Conservation (phyloP, 148 eudicot genomes). For the Cornus florida region DNA sequence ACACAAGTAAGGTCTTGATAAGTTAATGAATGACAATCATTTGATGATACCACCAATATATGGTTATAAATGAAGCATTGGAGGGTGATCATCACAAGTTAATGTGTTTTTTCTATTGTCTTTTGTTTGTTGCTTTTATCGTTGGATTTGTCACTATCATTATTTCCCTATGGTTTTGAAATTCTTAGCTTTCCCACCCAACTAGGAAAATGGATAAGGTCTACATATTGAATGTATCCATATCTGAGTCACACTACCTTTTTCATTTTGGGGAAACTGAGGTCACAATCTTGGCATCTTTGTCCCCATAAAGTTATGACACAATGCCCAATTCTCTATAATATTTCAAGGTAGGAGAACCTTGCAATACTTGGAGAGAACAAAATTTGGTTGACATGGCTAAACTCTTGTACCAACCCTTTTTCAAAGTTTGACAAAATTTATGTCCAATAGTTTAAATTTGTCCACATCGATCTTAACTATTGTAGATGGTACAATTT, state of each 20-base stretch:
- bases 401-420: neutral
- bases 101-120: neutral
- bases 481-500: no score
- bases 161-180: slow-evolving; percentile 21
- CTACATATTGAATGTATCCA: slow-evolving; percentile 32
- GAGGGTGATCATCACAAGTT: slow-evolving; percentile 10
- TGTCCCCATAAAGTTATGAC: slow-evolving; percentile 12
- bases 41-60: neutral
- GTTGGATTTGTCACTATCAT: slow-evolving; percentile 29
- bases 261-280: slow-evolving; percentile 12
- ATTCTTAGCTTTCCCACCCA: slow-evolving; percentile 30
- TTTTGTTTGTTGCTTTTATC: neutral
- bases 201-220: slow-evolving; percentile 56
- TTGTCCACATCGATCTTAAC: neutral
- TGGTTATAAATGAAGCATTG: slow-evolving; percentile 16
- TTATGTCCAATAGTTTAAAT: neutral
- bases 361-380: neutral
- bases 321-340: neutral
- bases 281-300: slow-evolving; percentile 2
- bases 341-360: neutral
- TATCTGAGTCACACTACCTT: slow-evolving; percentile 35
- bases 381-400: neutral
- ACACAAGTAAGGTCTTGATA: no score
- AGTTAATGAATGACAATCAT: neutral
- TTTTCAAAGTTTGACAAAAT: no score